Percentiles rank a stretch among this genome's conserved stretches.
phyloP scores from a whole-genome alignment of 148 eudicot species.

The Vaccinium macrocarpon region DNA sequence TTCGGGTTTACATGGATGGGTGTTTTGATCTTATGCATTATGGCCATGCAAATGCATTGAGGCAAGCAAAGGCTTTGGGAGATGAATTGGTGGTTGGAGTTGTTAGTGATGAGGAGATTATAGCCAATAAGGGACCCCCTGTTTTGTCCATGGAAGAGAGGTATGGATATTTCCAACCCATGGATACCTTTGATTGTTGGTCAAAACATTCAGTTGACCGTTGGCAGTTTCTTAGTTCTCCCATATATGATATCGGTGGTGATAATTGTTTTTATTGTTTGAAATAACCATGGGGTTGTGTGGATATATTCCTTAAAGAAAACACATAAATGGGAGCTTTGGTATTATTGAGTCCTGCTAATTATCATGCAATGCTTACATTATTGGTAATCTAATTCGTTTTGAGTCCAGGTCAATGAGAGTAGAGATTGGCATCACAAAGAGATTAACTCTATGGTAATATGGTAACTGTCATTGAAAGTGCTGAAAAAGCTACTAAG shows the following conservation, averaged over 20 bases:
- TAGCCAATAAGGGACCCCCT: slow-evolving; percentile 92
- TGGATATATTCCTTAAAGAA: neutral
- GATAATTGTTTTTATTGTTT: neutral
- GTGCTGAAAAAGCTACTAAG: neutral
- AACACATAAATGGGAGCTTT: neutral
- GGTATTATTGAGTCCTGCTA: neutral
- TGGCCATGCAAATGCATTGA: slow-evolving; percentile 96
- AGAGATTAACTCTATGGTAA: neutral
- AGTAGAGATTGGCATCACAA: neutral
- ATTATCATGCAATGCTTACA: neutral
- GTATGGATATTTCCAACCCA: slow-evolving; percentile 28
- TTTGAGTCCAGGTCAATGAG: neutral
- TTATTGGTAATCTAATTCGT: neutral
- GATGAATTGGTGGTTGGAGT: slow-evolving; percentile 93
- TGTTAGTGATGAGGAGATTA: slow-evolving; percentile 85
- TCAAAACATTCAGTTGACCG: neutral
- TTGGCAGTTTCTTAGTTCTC: neutral
- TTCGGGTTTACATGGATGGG: slow-evolving; percentile 95
- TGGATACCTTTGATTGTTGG: neutral
- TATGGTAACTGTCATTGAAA: neutral
- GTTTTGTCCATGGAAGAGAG: slow-evolving; percentile 94
- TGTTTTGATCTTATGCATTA: slow-evolving; percentile 99
- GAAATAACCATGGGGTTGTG: neutral
- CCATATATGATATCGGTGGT: neutral
- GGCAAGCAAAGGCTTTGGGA: slow-evolving; percentile 91